Base-by-base conservation (phyloP, 1,139 yeast genomes). In the Magnusiomyces tetraspermus region DNA sequence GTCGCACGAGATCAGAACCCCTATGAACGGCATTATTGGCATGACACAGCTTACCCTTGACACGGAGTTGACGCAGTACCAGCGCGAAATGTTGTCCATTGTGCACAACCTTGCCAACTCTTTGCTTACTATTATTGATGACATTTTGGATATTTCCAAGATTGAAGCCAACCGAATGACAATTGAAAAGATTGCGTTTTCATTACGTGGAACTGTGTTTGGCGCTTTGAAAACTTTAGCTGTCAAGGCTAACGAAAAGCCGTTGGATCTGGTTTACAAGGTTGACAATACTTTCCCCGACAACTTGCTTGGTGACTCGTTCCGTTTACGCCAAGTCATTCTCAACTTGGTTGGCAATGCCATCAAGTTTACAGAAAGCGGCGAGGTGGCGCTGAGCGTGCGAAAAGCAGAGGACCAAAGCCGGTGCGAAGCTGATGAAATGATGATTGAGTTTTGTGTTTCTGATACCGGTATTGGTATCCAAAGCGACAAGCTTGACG, bases 141-240 rank as follows among this genome's bases (percentile, higher is more conserved):
- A 86, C 67, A 86, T 86, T 64, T 76, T 86, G 63, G 96, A 87
- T 79, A 86, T 87, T 61, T 86, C 95, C 53, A 86, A 86, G 77
- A 86, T 86, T 69, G 96, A 86, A 69, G 95, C 95, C 23, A 87
- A 86, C 67, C 76, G 95, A 67, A 87, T 86, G 95, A 86, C 95
- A 0, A 88, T 86, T 56, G 95, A 86, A 66, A 87, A 85, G 66
- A 85, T 86, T 59, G 94, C 89, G 56, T 86, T 86, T 64, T 83
- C 92, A 6, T 72, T 86, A 50, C 75, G 95, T 64, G 90, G 94
- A 3, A 46, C 95, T 0, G 90, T 86, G 1, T 86, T 86, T 68
- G 95, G 94, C 42, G 95, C 95, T 0, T 76, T 86, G 66, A 86
- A 86, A 69, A 85, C 95, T 1, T 72, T 86, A 60, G 94, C 95